Evolutionary conservation across 1,139 yeast genomes (phyloP).

Genomic region (Pichiaceae sp.): DNA sequence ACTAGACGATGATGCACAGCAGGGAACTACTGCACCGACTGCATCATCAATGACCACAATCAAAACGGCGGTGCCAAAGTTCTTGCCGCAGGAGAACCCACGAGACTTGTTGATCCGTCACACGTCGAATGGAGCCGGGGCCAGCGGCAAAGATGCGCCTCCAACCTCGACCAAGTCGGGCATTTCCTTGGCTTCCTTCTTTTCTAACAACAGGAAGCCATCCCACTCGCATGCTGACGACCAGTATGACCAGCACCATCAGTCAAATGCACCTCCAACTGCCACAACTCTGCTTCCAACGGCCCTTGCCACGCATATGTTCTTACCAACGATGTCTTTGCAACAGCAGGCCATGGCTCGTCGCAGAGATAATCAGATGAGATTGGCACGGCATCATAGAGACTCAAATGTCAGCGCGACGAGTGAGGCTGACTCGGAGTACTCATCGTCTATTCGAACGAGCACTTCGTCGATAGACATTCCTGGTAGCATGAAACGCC

Average conservation of each 20-base stretch:
- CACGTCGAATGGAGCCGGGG: constrained; percentile 2
- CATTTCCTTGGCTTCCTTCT: constrained; percentile 27
- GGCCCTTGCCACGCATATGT: constrained; percentile 47
- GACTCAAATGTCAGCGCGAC: background rate
- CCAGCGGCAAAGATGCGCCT: constrained; percentile 6
- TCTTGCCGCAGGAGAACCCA: constrained; percentile 11
- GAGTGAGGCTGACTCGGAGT: constrained; percentile 5
- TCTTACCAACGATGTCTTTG: constrained; percentile 33
- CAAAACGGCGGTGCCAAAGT: constrained; percentile 2
- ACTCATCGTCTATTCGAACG: constrained; percentile 18
- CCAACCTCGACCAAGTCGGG: constrained; percentile 23
- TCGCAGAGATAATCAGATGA: constrained; percentile 4
- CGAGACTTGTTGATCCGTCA: constrained; percentile 10
- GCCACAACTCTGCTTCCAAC: constrained; percentile 44
- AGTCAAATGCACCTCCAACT: constrained; percentile 45
- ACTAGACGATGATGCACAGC: background rate
- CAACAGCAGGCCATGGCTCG: constrained; percentile 8
- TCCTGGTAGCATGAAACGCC: constrained; percentile 11
- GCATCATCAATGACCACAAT: constrained; percentile 12
- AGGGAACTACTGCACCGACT: background rate
- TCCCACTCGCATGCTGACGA: constrained; percentile 2
- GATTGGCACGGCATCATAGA: constrained; percentile 3
- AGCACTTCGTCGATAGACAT: constrained; percentile 20
- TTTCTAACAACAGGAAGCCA: constrained; percentile 22
- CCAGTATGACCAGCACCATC: constrained; percentile 26